Evolutionary conservation across 179 eudicot genomes (phyloP), one percentile per base, ranked within the genome.

Genomic region (Corrigiola litoralis): DNA sequence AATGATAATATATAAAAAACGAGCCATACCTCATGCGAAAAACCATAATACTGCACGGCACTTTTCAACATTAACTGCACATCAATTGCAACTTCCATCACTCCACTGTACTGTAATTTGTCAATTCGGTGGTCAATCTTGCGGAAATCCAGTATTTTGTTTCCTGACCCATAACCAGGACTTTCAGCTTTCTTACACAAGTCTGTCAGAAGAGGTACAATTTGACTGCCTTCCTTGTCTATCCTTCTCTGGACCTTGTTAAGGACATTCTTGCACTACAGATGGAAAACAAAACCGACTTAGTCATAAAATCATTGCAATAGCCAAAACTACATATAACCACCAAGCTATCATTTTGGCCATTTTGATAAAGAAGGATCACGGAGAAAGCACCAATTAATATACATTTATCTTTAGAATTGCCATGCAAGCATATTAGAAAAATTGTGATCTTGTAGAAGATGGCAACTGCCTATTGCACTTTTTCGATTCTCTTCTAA

Each of bases 191-290:
- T 90, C 77, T 75, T 88, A 97, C 99, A 94, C 69, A 94, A 79
- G 45, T 86, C 96, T 51, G 87, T 75, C 32, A 94, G 80, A 49
- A 90, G 77, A n/a, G 99, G 97, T 65, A 90, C 81, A 71, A 94
- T 88, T 51, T 84, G 82, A 44, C 69, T 80, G 58, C 99, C 99
- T 79, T 90, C 96, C 77, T 73, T 83, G 59, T 87, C 89, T 62
- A 94, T 83, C 77, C 87, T 94, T 75, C 83, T 82, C 45, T 78
- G 94, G 68, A 94, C 73, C 84, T 85, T 94, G 79, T 75, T 77
- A 56, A 88, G 80, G 32, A 88, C 91, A 63, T 72, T 86, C 80
- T 94, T 94, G 83, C 99, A 90, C 99, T 94, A 83, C 74, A 74
- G 69, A 63, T 27, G 31, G 27, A 21, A 18, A 47, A 29, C 51